Percentiles rank a stretch among this genome's conserved stretches.
Evolutionary conservation across 1,284 basidiomycete genomes (phyloP).

Genomic region (Taiwanofungus camphoratus): DNA sequence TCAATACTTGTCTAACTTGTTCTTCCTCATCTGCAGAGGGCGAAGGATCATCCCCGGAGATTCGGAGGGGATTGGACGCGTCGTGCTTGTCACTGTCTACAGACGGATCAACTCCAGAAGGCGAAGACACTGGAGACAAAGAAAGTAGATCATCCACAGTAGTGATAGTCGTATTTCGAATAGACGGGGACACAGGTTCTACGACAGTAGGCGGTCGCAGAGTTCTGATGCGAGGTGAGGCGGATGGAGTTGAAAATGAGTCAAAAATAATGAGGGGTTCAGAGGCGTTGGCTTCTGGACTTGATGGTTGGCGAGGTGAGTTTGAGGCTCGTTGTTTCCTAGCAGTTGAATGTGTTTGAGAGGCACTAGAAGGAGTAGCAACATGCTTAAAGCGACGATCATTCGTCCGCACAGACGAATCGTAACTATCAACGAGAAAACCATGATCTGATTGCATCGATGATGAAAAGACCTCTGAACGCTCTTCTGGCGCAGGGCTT

Average conservation of each 20-base stretch:
- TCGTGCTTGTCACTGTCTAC: not conserved
- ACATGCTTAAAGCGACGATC: not conserved
- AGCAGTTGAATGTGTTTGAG: not conserved
- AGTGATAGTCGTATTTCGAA: not conserved
- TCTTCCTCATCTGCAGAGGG: constrained; percentile 17
- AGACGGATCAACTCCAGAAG: constrained; percentile 3
- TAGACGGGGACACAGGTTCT: not conserved
- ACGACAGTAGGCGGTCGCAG: not conserved
- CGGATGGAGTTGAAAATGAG: constrained; percentile 27
- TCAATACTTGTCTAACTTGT: constrained; percentile 15
- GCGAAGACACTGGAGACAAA: constrained; percentile 27
- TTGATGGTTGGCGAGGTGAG: not conserved
- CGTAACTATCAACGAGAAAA: not conserved
- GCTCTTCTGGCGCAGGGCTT: constrained; percentile 13
- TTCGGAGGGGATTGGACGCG: not conserved
- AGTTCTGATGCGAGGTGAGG: constrained; percentile 7
- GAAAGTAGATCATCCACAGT: constrained; percentile 39
- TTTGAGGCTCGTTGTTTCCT: not conserved
- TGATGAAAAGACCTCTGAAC: too few relatives aligned
- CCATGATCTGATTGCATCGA: too few relatives aligned
- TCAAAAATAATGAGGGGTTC: constrained; percentile 38
- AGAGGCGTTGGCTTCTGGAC: constrained; percentile 8
- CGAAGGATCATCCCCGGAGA: constrained; percentile 2
- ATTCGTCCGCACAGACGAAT: not conserved
- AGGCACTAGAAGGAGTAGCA: not conserved